Evolutionary conservation across 2,329 filamentous ascomycete species (phyloP).

Genomic region (Didymella segeticola): DNA sequence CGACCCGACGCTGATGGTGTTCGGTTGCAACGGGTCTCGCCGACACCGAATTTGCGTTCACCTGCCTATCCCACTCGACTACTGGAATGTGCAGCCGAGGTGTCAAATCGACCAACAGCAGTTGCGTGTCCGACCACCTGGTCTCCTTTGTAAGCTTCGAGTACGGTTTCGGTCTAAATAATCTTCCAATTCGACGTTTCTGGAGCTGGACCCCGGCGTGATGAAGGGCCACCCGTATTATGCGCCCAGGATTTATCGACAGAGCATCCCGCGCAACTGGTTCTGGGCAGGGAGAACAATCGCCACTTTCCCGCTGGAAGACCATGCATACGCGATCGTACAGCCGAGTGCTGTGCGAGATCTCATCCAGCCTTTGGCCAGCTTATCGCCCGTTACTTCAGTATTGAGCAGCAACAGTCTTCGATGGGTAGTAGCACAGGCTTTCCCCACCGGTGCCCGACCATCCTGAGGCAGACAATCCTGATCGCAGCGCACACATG

Average conservation of each 20-base stretch:
- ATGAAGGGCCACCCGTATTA: background rate
- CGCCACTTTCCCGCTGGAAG: background rate
- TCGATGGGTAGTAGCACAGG: background rate
- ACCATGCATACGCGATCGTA: background rate
- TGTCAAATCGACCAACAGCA: conserved; percentile 14
- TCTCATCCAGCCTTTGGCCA: background rate
- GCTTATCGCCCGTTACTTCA: background rate
- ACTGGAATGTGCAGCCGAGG: background rate
- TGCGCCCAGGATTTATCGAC: conserved; percentile 7
- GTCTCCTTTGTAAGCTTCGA: background rate
- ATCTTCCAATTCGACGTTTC: background rate
- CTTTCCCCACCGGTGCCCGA: background rate
- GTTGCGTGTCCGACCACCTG: conserved; percentile 11
- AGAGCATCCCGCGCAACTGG: background rate
- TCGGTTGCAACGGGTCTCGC: conserved; percentile 5
- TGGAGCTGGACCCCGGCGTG: conserved; percentile 3
- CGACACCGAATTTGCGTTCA: conserved; percentile 7
- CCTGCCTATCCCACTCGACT: background rate
- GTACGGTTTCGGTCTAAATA: background rate
- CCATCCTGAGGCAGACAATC: background rate
- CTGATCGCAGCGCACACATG: background rate
- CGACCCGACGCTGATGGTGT: background rate
- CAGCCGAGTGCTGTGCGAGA: background rate
- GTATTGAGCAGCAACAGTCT: background rate
- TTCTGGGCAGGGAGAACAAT: background rate